Conservation (phyloP, 2,329 filamentous ascomycete genomes). For the Diaporthe eres region DNA sequence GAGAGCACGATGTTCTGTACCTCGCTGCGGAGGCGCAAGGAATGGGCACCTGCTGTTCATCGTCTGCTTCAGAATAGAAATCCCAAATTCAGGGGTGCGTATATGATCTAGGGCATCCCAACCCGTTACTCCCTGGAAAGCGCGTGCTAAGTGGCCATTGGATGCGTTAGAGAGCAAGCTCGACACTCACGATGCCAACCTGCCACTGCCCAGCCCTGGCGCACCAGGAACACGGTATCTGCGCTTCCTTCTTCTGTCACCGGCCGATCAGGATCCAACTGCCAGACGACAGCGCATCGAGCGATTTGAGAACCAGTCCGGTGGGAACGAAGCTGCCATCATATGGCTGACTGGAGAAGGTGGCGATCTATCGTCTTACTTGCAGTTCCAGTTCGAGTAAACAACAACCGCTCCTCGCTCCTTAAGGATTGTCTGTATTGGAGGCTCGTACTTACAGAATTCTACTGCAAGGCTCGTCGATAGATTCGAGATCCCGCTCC, state of each 20-base stretch:
- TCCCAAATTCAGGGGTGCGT: constrained; percentile 46
- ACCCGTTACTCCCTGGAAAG: background rate
- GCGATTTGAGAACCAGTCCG: constrained; percentile 57
- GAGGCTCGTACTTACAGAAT: background rate
- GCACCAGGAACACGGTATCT: constrained; percentile 47
- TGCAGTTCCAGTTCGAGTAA: constrained; percentile 62
- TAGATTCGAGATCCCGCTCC: constrained; percentile 54
- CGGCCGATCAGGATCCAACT: constrained; percentile 52
- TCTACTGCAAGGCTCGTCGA: constrained; percentile 50
- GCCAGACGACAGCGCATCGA: constrained; percentile 53
- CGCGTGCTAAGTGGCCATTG: constrained; percentile 23
- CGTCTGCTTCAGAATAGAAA: constrained; percentile 46
- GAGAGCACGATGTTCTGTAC: constrained; percentile 53
- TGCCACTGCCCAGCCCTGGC: constrained; percentile 49
- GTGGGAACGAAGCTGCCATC: constrained; percentile 56
- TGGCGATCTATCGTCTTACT: constrained; percentile 53
- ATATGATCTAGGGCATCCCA: background rate
- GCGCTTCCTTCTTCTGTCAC: constrained; percentile 58
- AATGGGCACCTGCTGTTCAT: constrained; percentile 53
- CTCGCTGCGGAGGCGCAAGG: constrained; percentile 53
- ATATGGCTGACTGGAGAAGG: constrained; percentile 59
- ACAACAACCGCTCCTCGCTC: constrained; percentile 36
- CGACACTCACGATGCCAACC: constrained; percentile 60
- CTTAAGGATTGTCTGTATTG: background rate
- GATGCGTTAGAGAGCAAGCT: constrained; percentile 56